Base-by-base conservation (phyloP, 495 filamentous ascomycete genomes). In the Talaromyces proteolyticus region DNA sequence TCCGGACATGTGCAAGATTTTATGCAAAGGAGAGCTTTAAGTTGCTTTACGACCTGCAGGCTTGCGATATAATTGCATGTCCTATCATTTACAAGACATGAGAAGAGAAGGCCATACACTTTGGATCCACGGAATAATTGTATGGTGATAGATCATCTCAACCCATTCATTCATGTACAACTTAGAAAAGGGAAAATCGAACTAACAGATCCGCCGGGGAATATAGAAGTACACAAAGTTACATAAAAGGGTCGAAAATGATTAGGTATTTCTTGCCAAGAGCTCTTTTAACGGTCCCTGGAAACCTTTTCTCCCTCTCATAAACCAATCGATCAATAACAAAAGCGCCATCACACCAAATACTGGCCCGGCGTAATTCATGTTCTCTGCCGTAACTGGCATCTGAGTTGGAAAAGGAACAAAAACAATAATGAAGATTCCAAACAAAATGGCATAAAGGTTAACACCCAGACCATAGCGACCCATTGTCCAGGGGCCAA, bases 281-380 rank as follows among this genome's bases (percentile, higher is more conserved):
- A 17, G 21, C 34, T 64, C 57, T 24, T 63, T 56, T 39, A 65
- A 45, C 42, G 67, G 65, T 3, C 65, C 62, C 23, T 47, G 45
- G 47, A 68, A 70, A n/a, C 49, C 23, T 39, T 53, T 51, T 44
- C 64, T 65, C 14, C 70, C 75, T n/a, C 64, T 60, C 29, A 64
- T 38, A 36, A 73, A 53, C 62, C 71, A 78, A 54, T 69, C 69
- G 2, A 54, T 53, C 36, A 62, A 54, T 3, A 65, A 64, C 48
- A 75, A 72, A 2, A 66, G 10, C 43, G 73, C 55, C 25, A 71
- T 66, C 17, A 59, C 58, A 2, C 60, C 70, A 42, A 72, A 62
- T 18, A 76, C 68, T 10, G 72, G 62, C 2, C 70, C 63, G 16
- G 63, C 62, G 56, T 74, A 74, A 50, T 74, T 74, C 71, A 74